Conservation (phyloP, 2,329 filamentous ascomycete species). For the Pseudogymnoascus sp. region DNA sequence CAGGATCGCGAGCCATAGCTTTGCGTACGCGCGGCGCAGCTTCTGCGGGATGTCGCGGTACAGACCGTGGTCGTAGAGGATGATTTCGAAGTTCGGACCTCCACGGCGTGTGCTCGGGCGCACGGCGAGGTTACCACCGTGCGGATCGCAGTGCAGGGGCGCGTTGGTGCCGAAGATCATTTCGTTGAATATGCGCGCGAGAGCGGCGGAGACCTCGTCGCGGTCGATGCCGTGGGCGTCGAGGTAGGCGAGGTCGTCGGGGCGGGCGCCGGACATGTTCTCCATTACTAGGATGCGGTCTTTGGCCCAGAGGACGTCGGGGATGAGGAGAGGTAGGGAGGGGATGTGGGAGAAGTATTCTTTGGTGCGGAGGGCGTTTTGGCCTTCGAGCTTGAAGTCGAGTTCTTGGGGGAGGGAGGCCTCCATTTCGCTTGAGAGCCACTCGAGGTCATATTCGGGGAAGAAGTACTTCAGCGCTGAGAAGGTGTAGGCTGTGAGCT, state of each 20-base stretch:
- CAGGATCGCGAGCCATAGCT: constrained; percentile 94
- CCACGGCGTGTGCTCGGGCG: constrained; percentile 48
- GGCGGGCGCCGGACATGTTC: constrained; percentile 74
- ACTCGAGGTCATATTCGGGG: constrained; percentile 94
- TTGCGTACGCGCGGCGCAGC: constrained; percentile 80
- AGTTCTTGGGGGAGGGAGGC: constrained; percentile 82
- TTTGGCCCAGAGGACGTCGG: constrained; percentile 81
- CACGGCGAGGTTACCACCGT: constrained; percentile 92
- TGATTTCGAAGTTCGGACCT: constrained; percentile 79
- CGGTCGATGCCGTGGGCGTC: constrained; percentile 82
- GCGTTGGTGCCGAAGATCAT: constrained; percentile 95
- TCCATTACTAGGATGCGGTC: constrained; percentile 93
- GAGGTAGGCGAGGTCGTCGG: constrained; percentile 82
- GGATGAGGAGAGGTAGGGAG: constrained; percentile 76
- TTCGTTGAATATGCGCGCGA: constrained; percentile 93
- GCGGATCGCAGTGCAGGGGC: constrained; percentile 91
- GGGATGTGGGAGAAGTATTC: constrained; percentile 71
- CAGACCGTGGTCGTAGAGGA: constrained; percentile 93
- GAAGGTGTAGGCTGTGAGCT: constrained; percentile 82
- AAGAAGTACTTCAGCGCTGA: constrained; percentile 86
- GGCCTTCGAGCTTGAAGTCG: constrained; percentile 77
- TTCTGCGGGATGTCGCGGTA: constrained; percentile 83
- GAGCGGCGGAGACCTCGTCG: constrained; percentile 86
- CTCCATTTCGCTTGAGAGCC: constrained; percentile 92
- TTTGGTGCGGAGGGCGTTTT: constrained; percentile 72